Base-by-base conservation (phyloP, 352 stramenopile species). In the Bremia lactucae region DNA sequence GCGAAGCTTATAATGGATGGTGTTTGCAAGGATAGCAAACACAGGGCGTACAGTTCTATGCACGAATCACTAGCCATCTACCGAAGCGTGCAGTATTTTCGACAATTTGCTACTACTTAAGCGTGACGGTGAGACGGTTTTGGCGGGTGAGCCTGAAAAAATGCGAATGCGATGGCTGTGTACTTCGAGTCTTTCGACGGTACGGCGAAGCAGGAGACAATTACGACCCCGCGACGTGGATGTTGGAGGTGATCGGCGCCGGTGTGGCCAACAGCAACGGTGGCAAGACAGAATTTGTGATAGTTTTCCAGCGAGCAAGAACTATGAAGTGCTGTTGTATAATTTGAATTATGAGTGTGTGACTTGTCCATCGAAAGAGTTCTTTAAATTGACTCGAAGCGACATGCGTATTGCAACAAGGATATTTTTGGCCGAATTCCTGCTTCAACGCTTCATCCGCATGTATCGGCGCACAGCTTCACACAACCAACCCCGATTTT, bases 51-150 rank as follows among this genome's bases (percentile, higher is more conserved):
- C 75, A 2, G 59, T 97, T 9, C 54, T 96, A 5, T 95, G 90
- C 31, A 96, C 85, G 19, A 97, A 96, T 57, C 89, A 97, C 55
- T 87, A 97, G 63, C 89, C 89, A 25, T 79, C 68, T 7, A 74
- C 70, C 1, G 76, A 94, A 33, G 76, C 95, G 1, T 95, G 96
- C 33, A 70, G 37, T 22, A 45, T 59, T 2, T 59, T 59, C 21
- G 44, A 59, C 38, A 54, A 39, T 33, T 18, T 59, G 38, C n/a
- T 59, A 13, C 28, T 59, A 16, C 28, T 59, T 9, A 59, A 59
- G 21, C 51, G 49, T 24, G 49, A 43, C 68, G 71, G 72, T 6
- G 44, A 57, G 34, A 74, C 57, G 1, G 60, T 75, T 4, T 85
- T 74, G 41, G 74, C 65, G 8, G 72, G 71, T 31, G 59, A 76